These are phyloP conservation scores for Paracoccidioides brasiliensis DNA, from an alignment of 2,329 filamentous ascomycete genomes.

Conservation along the genomic window DNA sequence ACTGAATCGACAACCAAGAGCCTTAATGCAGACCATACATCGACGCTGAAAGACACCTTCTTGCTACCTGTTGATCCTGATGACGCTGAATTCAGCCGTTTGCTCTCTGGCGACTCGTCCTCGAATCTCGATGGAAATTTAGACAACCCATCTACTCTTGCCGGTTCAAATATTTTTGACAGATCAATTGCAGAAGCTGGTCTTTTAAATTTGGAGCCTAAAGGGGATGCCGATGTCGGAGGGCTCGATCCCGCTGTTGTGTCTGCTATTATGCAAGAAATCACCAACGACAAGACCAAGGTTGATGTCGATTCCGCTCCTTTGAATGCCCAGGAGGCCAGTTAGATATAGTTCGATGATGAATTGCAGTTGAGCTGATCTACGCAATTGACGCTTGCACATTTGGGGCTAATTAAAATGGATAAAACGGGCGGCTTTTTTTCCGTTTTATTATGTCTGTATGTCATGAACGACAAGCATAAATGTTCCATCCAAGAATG, in stretches of 20 bases:
- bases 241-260: constrained; percentile 5
- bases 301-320: not conserved
- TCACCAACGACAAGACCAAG: not conserved
- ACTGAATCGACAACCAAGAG: not conserved
- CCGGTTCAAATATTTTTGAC: constrained; percentile 19
- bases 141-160: constrained; percentile 4
- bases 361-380: not conserved
- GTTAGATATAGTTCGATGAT: not conserved
- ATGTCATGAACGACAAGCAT: not conserved
- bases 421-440: not conserved
- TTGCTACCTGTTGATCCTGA: not conserved
- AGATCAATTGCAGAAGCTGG: constrained; percentile 21
- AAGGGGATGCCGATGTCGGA: constrained; percentile 11
- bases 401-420: not conserved
- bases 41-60: not conserved
- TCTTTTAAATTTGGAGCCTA: constrained; percentile 12
- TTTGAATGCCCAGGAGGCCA: not conserved
- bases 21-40: not conserved
- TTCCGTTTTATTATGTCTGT: not conserved
- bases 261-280: constrained; percentile 9
- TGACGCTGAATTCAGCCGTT: constrained; percentile 16
- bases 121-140: constrained; percentile 1
- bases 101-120: constrained; percentile 16
- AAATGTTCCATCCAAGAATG: not conserved
- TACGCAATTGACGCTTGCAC: not conserved